Evolutionary conservation across 2,329 filamentous ascomycete species (phyloP).

Genomic region (Exophiala sideris): DNA sequence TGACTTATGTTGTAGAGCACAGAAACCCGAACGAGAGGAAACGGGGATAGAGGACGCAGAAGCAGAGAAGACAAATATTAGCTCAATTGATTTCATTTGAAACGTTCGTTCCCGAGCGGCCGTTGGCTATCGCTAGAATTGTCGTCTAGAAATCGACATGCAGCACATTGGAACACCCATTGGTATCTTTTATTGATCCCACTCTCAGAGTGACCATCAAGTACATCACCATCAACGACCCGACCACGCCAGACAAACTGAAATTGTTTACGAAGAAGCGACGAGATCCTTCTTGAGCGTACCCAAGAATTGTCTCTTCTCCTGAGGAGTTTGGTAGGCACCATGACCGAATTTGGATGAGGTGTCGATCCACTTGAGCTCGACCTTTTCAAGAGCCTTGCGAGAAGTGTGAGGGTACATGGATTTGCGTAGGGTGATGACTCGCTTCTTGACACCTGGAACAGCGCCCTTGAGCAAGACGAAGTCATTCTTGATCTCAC

Average conservation of each 20-base stretch:
- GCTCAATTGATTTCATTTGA: no score
- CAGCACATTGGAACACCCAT: no score
- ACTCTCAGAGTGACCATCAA: no score
- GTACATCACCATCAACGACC: no score
- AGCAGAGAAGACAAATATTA: no score
- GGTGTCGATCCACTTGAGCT: conserved; percentile 99
- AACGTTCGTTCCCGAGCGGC: no score
- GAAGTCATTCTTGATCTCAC: conserved; percentile 99
- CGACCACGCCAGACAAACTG: not conserved
- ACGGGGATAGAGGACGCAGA: no score
- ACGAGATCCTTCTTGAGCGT: conserved; percentile 97
- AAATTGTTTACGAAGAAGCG: conserved; percentile 48
- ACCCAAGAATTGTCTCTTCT: conserved; percentile 97
- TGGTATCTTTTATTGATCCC: no score
- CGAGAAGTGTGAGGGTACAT: conserved; percentile 97
- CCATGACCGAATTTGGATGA: conserved; percentile 99
- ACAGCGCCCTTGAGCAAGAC: conserved; percentile 96
- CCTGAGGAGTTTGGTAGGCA: conserved; percentile 95
- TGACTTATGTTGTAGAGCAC: no score
- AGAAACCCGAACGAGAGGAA: no score
- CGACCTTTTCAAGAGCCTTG: conserved; percentile 96
- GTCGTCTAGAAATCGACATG: no score
- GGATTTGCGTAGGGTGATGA: conserved; percentile 98
- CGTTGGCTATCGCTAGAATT: no score
- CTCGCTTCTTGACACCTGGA: conserved; percentile 98